A percentile compares a stretch with the other conserved stretches of the same genome.
These are phyloP conservation scores for Starmera quercuum DNA, from an alignment of 805 yeast genomes.

Conservation along the genomic window DNA sequence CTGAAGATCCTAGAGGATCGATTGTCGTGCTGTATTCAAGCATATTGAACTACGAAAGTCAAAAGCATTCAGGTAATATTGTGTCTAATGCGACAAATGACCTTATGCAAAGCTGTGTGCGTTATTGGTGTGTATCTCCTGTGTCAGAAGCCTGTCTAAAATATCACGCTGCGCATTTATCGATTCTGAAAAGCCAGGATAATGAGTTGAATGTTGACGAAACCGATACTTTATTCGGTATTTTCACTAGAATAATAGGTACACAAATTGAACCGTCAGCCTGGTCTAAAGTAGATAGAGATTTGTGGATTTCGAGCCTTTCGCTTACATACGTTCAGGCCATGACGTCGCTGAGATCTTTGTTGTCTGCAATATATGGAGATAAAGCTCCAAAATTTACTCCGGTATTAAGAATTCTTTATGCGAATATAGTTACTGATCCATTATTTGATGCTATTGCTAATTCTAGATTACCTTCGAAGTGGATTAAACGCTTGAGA, in stretches of 20 bases:
- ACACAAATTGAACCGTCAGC: conserved; percentile 16
- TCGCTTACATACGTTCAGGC: conserved; percentile 37
- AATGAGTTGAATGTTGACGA: conserved; percentile 22
- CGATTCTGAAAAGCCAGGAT: conserved; percentile 20
- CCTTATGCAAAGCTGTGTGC: conserved; percentile 37
- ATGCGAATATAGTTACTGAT: conserved; percentile 42
- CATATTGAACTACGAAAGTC: conserved; percentile 35
- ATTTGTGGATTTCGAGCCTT: conserved; percentile 41
- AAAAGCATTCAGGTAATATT: conserved; percentile 8
- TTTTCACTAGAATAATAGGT: conserved; percentile 19
- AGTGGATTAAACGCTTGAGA: conserved; percentile 33
- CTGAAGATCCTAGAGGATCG: conserved; percentile 32
- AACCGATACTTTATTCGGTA: conserved; percentile 26
- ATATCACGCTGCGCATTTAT: conserved; percentile 40
- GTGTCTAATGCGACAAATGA: conserved; percentile 36
- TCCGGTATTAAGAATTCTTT: conserved; percentile 41
- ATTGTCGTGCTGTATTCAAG: conserved; percentile 32
- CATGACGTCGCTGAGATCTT: conserved; percentile 36
- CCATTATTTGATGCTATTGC: conserved; percentile 29
- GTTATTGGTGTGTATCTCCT: conserved; percentile 51
- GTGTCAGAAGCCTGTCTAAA: conserved; percentile 42
- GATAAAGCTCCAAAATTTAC: conserved; percentile 51
- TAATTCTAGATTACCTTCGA: conserved; percentile 30
- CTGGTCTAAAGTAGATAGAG: conserved; percentile 42
- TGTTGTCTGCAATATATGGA: conserved; percentile 33